phyloP scores from a whole-genome alignment of 176 grass and related monocot genomes.

The Avena atlantica region DNA sequence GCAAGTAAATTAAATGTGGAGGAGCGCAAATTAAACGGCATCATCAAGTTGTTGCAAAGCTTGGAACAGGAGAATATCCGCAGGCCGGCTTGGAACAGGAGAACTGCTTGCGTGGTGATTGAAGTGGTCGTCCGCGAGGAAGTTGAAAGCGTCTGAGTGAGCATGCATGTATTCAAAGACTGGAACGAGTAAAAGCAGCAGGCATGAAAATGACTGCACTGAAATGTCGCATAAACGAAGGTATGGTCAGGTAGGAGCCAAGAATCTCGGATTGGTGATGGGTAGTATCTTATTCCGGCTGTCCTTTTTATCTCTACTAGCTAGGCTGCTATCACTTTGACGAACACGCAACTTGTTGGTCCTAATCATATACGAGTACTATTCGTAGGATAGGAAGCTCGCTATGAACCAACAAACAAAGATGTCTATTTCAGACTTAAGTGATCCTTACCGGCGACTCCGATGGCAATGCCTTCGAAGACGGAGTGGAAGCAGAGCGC shows the following conservation, averaged over 20 bases:
- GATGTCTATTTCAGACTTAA: not conserved
- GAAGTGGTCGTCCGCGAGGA: too few species aligned
- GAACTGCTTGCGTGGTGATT: too few species aligned
- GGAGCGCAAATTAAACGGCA: too few species aligned
- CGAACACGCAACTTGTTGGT: not conserved
- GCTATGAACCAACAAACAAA: not conserved
- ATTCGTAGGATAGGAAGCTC: not conserved
- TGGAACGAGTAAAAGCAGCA: conserved; percentile 30
- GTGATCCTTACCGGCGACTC: conserved; percentile 65
- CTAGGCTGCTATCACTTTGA: conserved; percentile 6
- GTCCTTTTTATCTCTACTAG: not conserved
- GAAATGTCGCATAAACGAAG: conserved; percentile 24
- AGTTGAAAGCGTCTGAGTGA: too few species aligned
- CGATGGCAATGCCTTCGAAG: conserved; percentile 97
- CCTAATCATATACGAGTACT: not conserved
- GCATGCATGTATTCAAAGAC: not conserved
- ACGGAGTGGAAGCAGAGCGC: conserved; percentile 98
- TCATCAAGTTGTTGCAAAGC: too few species aligned
- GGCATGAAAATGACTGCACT: conserved; percentile 21
- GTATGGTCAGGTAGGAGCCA: not conserved
- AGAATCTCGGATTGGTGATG: not conserved
- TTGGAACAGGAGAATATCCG: too few species aligned
- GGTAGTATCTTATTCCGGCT: not conserved
- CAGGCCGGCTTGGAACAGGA: too few species aligned
- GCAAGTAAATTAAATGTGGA: too few species aligned